These are phyloP conservation scores for Eucalyptus grandis DNA, from an alignment of 345 rosid genomes.

Conservation along the genomic window DNA sequence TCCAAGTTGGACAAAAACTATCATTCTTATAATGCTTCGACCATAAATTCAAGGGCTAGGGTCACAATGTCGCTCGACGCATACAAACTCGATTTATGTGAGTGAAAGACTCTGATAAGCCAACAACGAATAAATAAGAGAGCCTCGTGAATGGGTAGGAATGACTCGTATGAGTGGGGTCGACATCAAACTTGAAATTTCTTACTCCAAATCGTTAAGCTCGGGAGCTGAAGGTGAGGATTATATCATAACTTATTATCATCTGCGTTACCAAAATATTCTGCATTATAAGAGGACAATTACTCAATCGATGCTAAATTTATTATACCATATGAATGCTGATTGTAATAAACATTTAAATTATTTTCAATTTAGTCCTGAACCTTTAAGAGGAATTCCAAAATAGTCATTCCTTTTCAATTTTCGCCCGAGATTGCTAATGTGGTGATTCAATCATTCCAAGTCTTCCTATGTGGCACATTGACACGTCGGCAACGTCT, in stretches of 20 bases:
- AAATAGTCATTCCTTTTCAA: too few species aligned
- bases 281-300: neutral
- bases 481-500: too few species aligned
- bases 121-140: neutral
- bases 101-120: too few species aligned
- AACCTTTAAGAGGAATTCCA: too few species aligned
- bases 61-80: fast-evolving
- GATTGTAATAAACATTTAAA: too few species aligned
- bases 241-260: neutral
- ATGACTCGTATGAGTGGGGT: neutral
- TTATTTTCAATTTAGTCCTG: too few species aligned
- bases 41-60: neutral
- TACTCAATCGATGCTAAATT: neutral
- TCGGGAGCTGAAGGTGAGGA: neutral
- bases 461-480: too few species aligned
- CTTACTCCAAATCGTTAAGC: neutral
- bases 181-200: too few species aligned
- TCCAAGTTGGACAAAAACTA: neutral
- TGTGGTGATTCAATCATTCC: too few species aligned
- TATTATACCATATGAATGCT: too few species aligned
- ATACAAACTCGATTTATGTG: neutral
- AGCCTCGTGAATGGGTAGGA: neutral
- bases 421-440: too few species aligned
- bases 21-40: neutral
- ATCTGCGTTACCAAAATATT: neutral